Evolutionary conservation across 306 rosid genomes (phyloP).

Genomic region (Lathyrus tuberosus): DNA sequence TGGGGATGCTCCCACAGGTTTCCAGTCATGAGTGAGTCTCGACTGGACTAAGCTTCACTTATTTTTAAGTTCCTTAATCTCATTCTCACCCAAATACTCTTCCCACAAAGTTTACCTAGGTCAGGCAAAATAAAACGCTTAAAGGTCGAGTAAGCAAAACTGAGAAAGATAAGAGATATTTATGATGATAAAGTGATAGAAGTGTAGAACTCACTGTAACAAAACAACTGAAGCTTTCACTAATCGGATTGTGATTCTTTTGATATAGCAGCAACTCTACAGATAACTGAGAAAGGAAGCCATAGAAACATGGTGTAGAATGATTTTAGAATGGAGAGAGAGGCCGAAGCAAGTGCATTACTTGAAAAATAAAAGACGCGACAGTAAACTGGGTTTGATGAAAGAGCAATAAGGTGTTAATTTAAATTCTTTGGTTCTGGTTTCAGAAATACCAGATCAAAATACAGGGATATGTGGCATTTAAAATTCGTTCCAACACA

Average conservation of each 20-base stretch:
- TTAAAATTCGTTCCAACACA: not conserved
- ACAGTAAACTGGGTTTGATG: not conserved
- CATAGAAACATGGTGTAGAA: not conserved
- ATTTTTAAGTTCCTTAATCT: too few species aligned
- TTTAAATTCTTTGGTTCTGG: not conserved
- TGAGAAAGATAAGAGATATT: not conserved
- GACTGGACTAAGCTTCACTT: too few species aligned
- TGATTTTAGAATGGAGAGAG: not conserved
- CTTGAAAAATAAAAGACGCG: not conserved
- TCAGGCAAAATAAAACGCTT: too few species aligned
- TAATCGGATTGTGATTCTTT: not conserved
- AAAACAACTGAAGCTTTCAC: too few species aligned
- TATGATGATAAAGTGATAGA: not conserved
- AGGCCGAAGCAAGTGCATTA: not conserved
- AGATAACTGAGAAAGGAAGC: not conserved
- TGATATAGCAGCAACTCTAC: not conserved
- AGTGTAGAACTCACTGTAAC: not conserved
- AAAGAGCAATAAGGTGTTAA: not conserved
- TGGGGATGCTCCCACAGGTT: too few species aligned
- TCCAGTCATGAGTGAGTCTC: too few species aligned
- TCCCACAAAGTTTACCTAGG: too few species aligned
- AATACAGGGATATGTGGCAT: not conserved
- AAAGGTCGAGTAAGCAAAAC: not conserved
- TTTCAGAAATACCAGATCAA: slow-evolving; percentile 6
- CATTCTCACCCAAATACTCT: too few species aligned